These are phyloP conservation scores for Pichia sp. DNA, from an alignment of 1,139 yeast genomes.

Conservation along the genomic window DNA sequence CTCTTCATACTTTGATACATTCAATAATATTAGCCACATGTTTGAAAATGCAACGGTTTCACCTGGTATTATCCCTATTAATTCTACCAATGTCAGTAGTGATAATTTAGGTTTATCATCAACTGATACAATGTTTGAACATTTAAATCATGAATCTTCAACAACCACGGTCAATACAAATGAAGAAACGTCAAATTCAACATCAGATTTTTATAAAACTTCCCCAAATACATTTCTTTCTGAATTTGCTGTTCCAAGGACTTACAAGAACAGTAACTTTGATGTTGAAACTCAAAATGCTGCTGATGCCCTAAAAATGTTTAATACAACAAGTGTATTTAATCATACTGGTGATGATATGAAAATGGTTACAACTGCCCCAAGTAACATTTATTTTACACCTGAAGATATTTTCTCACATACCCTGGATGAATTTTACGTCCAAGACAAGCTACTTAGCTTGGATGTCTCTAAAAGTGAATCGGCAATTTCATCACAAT, in stretches of 20 bases:
- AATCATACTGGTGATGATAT: background rate
- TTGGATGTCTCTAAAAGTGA: background rate
- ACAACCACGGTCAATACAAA: background rate
- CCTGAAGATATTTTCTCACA: background rate
- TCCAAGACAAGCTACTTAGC: background rate
- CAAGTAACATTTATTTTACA: background rate
- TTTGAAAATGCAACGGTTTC: background rate
- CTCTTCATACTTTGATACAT: background rate
- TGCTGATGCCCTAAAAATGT: background rate
- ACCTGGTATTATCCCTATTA: background rate
- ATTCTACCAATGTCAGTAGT: background rate
- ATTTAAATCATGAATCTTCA: background rate
- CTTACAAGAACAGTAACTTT: background rate
- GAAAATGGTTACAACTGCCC: background rate
- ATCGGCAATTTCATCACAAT: background rate
- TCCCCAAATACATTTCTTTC: background rate
- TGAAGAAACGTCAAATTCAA: background rate
- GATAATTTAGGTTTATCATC: background rate
- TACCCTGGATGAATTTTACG: background rate
- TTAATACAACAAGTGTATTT: background rate
- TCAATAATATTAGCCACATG: background rate
- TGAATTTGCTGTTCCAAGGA: background rate
- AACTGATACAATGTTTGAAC: background rate
- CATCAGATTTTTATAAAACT: background rate
- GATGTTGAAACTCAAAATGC: background rate